Conservation (phyloP, 257 asterid species). For the Capsicum chinense region DNA sequence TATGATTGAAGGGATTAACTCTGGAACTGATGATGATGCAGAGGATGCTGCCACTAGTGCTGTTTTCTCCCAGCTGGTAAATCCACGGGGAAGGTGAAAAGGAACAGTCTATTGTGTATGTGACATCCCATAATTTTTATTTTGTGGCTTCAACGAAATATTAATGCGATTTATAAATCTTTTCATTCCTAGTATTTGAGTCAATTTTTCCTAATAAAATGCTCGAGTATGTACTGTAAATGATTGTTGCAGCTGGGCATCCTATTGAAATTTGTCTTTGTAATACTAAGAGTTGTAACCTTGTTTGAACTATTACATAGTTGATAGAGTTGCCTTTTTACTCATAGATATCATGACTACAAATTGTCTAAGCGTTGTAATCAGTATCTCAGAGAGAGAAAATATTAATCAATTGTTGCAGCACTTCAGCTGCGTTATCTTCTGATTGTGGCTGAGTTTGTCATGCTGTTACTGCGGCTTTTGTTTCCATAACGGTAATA, state of each 20-base stretch:
- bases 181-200: slow-evolving; percentile 35
- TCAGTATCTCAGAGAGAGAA: slow-evolving; percentile 23
- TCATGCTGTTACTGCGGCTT: slow-evolving; percentile 16
- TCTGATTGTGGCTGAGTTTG: background rate
- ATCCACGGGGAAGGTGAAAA: slow-evolving; percentile 75
- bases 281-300: slow-evolving; percentile 44
- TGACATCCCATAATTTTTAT: slow-evolving; percentile 12
- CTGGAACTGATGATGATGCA: slow-evolving; percentile 67
- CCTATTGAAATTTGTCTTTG: slow-evolving; percentile 35
- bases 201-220: slow-evolving; percentile 36
- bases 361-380: slow-evolving; percentile 31
- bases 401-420: slow-evolving; percentile 11
- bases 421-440: slow-evolving; percentile 2
- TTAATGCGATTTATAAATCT: slow-evolving; percentile 48
- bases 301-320: slow-evolving; percentile 42
- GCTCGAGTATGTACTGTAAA: slow-evolving; percentile 37
- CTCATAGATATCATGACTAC: slow-evolving; percentile 27
- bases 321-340: slow-evolving; percentile 39
- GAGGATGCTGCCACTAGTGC: slow-evolving; percentile 75
- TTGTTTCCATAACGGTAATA: background rate
- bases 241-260: slow-evolving; percentile 45
- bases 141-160: slow-evolving; percentile 21
- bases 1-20: slow-evolving; percentile 57
- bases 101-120: slow-evolving; percentile 11
- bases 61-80: slow-evolving; percentile 80